Percentiles rank a stretch among this genome's conserved stretches.
phyloP scores from a whole-genome alignment of 2,329 filamentous ascomycete species.

The Camptophora hylomeconis region DNA sequence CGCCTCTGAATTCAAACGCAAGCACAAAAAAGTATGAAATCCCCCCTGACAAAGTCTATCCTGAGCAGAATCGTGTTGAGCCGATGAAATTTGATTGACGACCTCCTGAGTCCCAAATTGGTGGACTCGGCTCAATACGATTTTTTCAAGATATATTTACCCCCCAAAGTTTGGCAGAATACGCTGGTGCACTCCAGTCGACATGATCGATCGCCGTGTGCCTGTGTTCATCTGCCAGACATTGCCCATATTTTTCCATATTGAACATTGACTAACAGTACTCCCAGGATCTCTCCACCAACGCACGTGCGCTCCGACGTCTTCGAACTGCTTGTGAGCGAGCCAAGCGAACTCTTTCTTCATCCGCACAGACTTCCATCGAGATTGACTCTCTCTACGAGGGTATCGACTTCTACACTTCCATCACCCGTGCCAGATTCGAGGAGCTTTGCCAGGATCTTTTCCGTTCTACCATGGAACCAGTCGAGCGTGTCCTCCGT shows the following conservation, averaged over 20 bases:
- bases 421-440: conserved; percentile 97
- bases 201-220: too few relatives aligned
- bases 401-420: conserved; percentile 92
- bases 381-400: conserved; percentile 99
- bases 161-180: too few relatives aligned
- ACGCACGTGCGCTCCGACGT: conserved; percentile 86
- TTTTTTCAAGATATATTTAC: too few relatives aligned
- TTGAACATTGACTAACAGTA: conserved; percentile 2
- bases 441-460: conserved; percentile 96
- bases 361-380: conserved; percentile 91
- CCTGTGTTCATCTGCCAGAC: too few relatives aligned
- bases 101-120: too few relatives aligned
- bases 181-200: too few relatives aligned
- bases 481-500: conserved; percentile 92
- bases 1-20: conserved; percentile 82
- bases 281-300: conserved; percentile 55
- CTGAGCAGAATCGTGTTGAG: too few relatives aligned
- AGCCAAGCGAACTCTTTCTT: conserved; percentile 97
- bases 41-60: too few relatives aligned
- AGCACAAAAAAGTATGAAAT: conserved; percentile 70
- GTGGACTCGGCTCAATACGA: too few relatives aligned
- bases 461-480: conserved; percentile 85
- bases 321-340: conserved; percentile 97
- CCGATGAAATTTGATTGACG: too few relatives aligned
- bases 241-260: neutral